Conservation (phyloP, 2,329 filamentous ascomycete genomes). For the Alternaria sp. region DNA sequence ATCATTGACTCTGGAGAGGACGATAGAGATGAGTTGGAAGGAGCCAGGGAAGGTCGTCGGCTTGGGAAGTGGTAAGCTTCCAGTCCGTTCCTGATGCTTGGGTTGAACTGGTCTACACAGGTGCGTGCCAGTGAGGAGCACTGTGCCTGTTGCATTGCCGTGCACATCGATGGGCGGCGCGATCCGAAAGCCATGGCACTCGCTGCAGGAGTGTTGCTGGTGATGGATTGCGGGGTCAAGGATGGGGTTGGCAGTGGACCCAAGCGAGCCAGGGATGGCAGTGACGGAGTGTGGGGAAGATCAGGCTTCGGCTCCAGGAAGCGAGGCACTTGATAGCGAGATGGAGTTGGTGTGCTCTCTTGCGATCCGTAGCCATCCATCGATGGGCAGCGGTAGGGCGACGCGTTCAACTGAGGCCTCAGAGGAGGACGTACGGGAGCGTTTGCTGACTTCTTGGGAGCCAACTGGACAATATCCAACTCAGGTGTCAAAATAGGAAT, state of each 20-base stretch:
- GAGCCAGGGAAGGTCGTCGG: conserved; percentile 56
- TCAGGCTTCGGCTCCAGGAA: conserved; percentile 60
- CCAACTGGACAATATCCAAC: conserved; percentile 56
- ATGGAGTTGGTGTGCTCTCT: conserved; percentile 53
- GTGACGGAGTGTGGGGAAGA: conserved; percentile 59
- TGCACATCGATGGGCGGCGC: conserved; percentile 63
- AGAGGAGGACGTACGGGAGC: conserved; percentile 34
- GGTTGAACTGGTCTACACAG: conserved; percentile 58
- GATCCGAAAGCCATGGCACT: conserved; percentile 58
- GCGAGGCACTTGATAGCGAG: conserved; percentile 51
- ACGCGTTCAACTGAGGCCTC: conserved; percentile 31
- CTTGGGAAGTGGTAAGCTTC: conserved; percentile 56
- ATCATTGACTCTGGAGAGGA: conserved; percentile 70
- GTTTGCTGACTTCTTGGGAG: conserved; percentile 43
- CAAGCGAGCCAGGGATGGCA: conserved; percentile 62
- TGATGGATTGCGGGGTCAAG: conserved; percentile 63
- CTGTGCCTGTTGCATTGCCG: conserved; percentile 64
- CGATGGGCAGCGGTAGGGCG: conserved; percentile 30
- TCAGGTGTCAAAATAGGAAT: conserved; percentile 64
- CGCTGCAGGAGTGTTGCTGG: conserved; percentile 66
- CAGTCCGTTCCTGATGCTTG: conserved; percentile 48
- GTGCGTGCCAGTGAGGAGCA: conserved; percentile 62
- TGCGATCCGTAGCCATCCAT: conserved; percentile 43
- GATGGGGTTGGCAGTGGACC: conserved; percentile 66
- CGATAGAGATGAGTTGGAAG: conserved; percentile 58